Base-by-base conservation (phyloP, 805 yeast genomes). In the Lachancea fermentati region DNA sequence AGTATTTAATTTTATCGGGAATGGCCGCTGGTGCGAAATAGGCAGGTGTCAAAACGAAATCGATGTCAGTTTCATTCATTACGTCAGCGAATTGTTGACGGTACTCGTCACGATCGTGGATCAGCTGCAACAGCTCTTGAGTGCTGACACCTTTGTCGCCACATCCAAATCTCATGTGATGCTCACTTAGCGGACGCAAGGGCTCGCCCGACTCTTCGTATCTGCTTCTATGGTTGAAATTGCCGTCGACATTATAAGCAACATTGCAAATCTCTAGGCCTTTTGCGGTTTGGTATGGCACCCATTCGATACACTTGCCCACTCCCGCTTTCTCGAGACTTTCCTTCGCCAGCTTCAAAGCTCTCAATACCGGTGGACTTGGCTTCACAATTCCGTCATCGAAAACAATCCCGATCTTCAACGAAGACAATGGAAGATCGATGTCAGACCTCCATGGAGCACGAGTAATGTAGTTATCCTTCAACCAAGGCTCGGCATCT, bases 351-450 rank as follows among this genome's bases (percentile, higher is more conserved):
- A 63, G 45, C 19, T 65, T 51, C 31, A 76, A 30, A 8, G 69
- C 76, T 45, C 81, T 63, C 5, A 57, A 48, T n/a, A 78, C 67
- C 8, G 82, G 80, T 1, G 83, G 82, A 19, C 72, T 72, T 9
- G 81, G 81, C 41, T 66, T 60, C n/a, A 72, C 66, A 19, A 56
- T 50, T 4, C 65, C 63, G 51, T 77, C 80, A 55, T 68, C 69
- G 19, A 48, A 49, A 49, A 72, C 46, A n/a, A 75, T 52, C 2
- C 78, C 82, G 48, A 77, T 54, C 12, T 58, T 67, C 19, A 74
- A 50, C 43, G 66, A 67, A 19, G 46, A 42, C 6, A 37, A 47
- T 19, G 45, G 43, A 1, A 52, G 46, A 41, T 60, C 39, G 30
- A 50, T 45, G 0, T 54, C 53, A 1, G 50, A 44, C 42, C 68